Percentiles rank a stretch among this genome's conserved stretches.
These are phyloP conservation scores for Acer saccharum DNA, from an alignment of 345 rosid genomes.

Conservation along the genomic window DNA sequence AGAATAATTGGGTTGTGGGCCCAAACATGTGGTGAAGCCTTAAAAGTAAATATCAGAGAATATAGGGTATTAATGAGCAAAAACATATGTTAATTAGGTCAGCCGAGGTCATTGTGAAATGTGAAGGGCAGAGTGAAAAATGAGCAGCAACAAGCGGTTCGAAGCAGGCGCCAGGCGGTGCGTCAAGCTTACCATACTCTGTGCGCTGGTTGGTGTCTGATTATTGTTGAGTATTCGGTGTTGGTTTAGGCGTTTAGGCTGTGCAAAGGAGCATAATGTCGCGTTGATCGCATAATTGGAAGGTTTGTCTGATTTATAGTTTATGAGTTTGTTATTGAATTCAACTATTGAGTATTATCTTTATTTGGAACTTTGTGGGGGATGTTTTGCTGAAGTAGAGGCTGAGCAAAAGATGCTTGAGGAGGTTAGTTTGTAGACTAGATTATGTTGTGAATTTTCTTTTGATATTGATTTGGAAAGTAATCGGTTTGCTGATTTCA, in stretches of 20 bases:
- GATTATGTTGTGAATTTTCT: neutral
- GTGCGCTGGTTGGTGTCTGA: conserved; percentile 68
- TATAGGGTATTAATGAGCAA: too few relatives aligned
- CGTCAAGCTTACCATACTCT: conserved; percentile 96
- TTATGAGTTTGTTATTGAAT: conserved; percentile 3
- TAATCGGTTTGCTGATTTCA: conserved; percentile 14
- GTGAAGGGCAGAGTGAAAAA: conserved; percentile 17
- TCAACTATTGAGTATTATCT: neutral
- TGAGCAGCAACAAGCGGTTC: conserved; percentile 62
- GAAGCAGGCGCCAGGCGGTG: conserved; percentile 79
- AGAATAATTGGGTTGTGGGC: too few relatives aligned
- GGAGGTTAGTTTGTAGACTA: conserved; percentile 45
- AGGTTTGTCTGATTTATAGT: conserved; percentile 43
- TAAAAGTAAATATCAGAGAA: too few relatives aligned
- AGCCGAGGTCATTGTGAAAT: too few relatives aligned
- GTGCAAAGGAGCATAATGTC: conserved; percentile 90
- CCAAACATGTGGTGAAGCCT: too few relatives aligned
- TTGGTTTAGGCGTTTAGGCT: conserved; percentile 61
- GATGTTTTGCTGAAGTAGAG: conserved; percentile 54
- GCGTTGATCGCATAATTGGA: conserved; percentile 55
- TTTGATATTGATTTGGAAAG: conserved; percentile 3
- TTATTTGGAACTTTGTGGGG: neutral
- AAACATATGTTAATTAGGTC: too few relatives aligned
- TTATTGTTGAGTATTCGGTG: conserved; percentile 11
- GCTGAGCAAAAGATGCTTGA: conserved; percentile 85